Evolutionary conservation across 306 rosid species (phyloP).

Genomic region (Heteromeles arbutifolia): DNA sequence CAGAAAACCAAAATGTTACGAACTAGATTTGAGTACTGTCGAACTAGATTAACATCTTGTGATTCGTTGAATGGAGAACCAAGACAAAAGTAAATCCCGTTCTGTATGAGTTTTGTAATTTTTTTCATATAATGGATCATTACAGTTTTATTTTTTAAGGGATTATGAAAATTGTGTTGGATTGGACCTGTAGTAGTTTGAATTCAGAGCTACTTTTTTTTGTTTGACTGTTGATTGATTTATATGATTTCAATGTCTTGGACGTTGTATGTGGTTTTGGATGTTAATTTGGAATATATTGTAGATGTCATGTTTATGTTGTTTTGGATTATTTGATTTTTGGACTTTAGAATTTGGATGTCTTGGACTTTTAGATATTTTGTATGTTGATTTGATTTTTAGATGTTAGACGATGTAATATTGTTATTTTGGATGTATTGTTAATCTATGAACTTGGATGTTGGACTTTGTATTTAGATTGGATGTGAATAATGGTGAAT

Average conservation of each 20-base stretch:
- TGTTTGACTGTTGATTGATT: neutral
- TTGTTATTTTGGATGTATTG: too few relatives aligned
- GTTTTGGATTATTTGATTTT: too few relatives aligned
- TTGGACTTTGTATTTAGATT: too few relatives aligned
- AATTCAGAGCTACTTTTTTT: neutral
- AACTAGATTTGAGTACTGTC: neutral
- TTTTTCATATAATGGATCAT: neutral
- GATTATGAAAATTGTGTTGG: neutral
- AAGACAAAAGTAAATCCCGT: neutral
- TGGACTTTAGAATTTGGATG: too few relatives aligned
- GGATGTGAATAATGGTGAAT: too few relatives aligned
- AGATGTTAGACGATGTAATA: too few relatives aligned
- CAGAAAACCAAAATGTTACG: neutral
- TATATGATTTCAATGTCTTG: constrained; percentile 9
- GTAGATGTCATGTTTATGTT: too few relatives aligned
- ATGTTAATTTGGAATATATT: too few relatives aligned
- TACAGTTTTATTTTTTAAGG: neutral
- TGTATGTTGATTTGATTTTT: too few relatives aligned
- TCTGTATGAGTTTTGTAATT: neutral
- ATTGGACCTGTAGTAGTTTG: neutral
- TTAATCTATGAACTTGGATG: too few relatives aligned
- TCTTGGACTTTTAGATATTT: too few relatives aligned
- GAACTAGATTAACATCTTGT: neutral
- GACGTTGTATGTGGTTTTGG: too few relatives aligned
- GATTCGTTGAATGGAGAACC: neutral